Evolutionary conservation across 2,329 filamentous ascomycete species (phyloP).

Genomic region (Aspergillus tubingensis): DNA sequence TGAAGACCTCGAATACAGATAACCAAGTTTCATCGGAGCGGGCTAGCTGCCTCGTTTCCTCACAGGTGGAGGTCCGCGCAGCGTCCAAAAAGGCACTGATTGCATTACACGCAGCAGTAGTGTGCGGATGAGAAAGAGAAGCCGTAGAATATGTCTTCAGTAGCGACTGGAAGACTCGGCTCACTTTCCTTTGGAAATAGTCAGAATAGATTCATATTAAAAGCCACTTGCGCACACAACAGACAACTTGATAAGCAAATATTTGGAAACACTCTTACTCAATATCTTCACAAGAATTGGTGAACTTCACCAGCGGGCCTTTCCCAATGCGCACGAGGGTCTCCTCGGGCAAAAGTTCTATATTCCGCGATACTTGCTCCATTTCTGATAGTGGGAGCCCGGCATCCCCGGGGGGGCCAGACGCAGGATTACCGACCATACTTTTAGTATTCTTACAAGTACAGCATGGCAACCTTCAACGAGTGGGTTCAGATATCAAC

Average conservation of each 20-base stretch:
- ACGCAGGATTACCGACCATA: slow-evolving; percentile 27
- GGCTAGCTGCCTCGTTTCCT: slow-evolving; percentile 35
- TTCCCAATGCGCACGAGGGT: slow-evolving; percentile 37
- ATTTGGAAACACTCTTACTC: slow-evolving; percentile 31
- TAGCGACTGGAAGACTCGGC: slow-evolving; percentile 42
- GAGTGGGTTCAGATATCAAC: slow-evolving; percentile 2
- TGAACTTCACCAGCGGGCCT: slow-evolving; percentile 39
- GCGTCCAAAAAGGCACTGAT: slow-evolving; percentile 47
- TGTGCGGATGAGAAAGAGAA: slow-evolving; percentile 43
- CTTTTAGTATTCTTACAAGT: slow-evolving; percentile 18
- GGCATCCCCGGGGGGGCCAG: slow-evolving; percentile 14
- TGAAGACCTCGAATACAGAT: slow-evolving; percentile 41
- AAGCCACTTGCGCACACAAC: neutral
- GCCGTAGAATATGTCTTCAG: slow-evolving; percentile 44
- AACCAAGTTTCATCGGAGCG: slow-evolving; percentile 41
- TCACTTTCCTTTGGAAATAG: slow-evolving; percentile 30
- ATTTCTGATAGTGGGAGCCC: slow-evolving; percentile 22
- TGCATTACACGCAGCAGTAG: slow-evolving; percentile 47
- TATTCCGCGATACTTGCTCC: slow-evolving; percentile 36
- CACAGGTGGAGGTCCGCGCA: slow-evolving; percentile 33
- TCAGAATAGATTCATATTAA: neutral
- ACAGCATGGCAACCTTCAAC: slow-evolving; percentile 9
- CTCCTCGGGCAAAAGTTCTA: slow-evolving; percentile 39
- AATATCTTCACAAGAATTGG: slow-evolving; percentile 30
- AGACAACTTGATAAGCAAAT: neutral